Base-by-base conservation (phyloP, 1,139 yeast species). In the Blastobotrys persicus region DNA sequence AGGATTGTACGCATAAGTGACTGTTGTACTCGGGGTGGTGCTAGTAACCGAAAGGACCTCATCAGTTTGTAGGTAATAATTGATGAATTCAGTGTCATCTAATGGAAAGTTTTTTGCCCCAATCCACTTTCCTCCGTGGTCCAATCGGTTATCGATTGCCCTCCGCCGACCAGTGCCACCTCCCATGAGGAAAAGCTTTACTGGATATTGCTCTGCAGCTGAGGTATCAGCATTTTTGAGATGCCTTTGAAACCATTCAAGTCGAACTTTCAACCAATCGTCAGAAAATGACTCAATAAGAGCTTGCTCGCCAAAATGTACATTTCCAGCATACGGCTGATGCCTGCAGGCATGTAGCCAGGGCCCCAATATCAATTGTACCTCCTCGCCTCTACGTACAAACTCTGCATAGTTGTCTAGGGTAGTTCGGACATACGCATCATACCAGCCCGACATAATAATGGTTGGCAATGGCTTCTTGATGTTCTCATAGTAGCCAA, bases 401-500 rank as follows among this genome's bases (percentile, higher is more conserved):
- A 45, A 33, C 20, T 31, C 48, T 4, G n/a, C 20, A 20, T 47
- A 47, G 17, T 47, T 47, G 20, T 47, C 47, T n/a, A 47, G 12
- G 4, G 50, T 47, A 6, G 47, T 34, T 17, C 33, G 17, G 19
- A 44, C 47, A 31, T 47, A 47, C 3, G 23, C 19, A 26, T 47
- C 50, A 26, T 47, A 47, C 50, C 50, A 47, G 33, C 50, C 37
- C n/a, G 50, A 47, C 47, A 47, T 44, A n/a, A 47, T 44, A 12
- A 47, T 14, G 6, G 50, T 47, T 4, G 47, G 50, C 13, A 47
- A 32, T 18, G 40, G 39, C 4, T 17, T 14, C 17, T 34, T 34
- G 44, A 47, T 47, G 16, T 32, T 35, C 6, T 43, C 7, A 18
- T 47, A 47, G 20, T 43, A 42, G 6, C 46, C 50, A 17, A 34